phyloP scores from a whole-genome alignment of 306 rosid species.

The Sophora flavescens region DNA sequence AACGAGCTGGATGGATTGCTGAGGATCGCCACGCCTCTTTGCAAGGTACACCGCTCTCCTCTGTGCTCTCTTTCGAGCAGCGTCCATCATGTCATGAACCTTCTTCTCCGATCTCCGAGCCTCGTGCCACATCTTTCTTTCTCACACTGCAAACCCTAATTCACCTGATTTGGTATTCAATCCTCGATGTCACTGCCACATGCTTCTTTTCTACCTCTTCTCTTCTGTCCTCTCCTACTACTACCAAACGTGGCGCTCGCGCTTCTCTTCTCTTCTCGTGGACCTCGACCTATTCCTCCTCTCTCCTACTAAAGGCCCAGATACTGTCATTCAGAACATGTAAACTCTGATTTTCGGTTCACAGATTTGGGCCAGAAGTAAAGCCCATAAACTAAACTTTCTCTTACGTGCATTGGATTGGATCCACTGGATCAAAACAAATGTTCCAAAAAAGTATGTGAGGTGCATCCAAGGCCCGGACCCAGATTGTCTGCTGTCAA shows the following conservation, averaged over 20 bases:
- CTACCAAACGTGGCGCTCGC: no score
- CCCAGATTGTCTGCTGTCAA: no score
- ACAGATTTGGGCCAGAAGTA: no score
- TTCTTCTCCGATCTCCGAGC: constrained; percentile 97
- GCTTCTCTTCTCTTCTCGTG: background rate
- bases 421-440: no score
- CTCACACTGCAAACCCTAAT: constrained; percentile 47
- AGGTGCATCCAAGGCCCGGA: no score
- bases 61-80: constrained; percentile 96
- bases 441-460: no score
- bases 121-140: constrained; percentile 90
- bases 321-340: no score
- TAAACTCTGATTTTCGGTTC: no score
- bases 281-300: background rate
- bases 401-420: no score
- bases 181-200: background rate
- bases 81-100: constrained; percentile 99
- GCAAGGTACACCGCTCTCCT: constrained; percentile 92
- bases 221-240: background rate
- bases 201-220: constrained; percentile 1
- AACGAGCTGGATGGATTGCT: constrained; percentile 79
- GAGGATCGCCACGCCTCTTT: constrained; percentile 97
- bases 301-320: background rate
- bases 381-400: no score
- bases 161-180: constrained; percentile 4